Percentiles rank a stretch among this genome's conserved stretches.
These are phyloP conservation scores for Cyanophora paradoxa DNA, from an alignment of 78 protist genomes.

Conservation along the genomic window DNA sequence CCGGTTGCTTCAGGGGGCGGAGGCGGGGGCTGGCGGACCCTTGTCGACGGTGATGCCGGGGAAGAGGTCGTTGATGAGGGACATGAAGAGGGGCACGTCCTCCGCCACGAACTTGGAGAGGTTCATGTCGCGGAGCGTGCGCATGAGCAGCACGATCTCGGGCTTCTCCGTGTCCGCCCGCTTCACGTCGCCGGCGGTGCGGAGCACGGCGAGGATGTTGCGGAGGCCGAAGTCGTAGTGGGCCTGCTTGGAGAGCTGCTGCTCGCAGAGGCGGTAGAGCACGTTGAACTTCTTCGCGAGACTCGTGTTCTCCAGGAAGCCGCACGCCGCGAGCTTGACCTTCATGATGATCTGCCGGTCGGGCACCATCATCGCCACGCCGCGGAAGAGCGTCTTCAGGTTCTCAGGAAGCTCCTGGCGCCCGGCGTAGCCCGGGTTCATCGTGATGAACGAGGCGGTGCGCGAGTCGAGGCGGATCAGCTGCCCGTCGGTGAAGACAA, in stretches of 20 bases:
- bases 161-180: slow-evolving; percentile 33
- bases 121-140: slow-evolving; percentile 81
- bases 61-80: slow-evolving; percentile 78
- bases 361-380: slow-evolving; percentile 90
- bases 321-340: slow-evolving; percentile 73
- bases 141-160: slow-evolving; percentile 58
- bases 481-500: slow-evolving; percentile 22
- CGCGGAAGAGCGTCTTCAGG: slow-evolving; percentile 77
- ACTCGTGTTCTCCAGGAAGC: slow-evolving; percentile 44
- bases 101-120: slow-evolving; percentile 77
- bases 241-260: slow-evolving; percentile 76
- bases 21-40: too few species aligned
- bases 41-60: slow-evolving; percentile 47
- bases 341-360: slow-evolving; percentile 69
- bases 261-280: slow-evolving; percentile 71
- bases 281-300: slow-evolving; percentile 67
- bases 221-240: slow-evolving; percentile 83
- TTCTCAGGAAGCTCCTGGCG: slow-evolving; percentile 93
- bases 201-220: slow-evolving; percentile 69
- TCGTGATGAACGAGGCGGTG: slow-evolving; percentile 76
- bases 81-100: slow-evolving; percentile 71
- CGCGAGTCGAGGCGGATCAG: slow-evolving; percentile 1
- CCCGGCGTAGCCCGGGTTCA: slow-evolving; percentile 92
- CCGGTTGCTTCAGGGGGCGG: too few species aligned
- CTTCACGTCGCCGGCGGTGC: slow-evolving; percentile 52